Conservation (phyloP, 1,139 yeast genomes). For the Scheffersomyces parashehatae region DNA sequence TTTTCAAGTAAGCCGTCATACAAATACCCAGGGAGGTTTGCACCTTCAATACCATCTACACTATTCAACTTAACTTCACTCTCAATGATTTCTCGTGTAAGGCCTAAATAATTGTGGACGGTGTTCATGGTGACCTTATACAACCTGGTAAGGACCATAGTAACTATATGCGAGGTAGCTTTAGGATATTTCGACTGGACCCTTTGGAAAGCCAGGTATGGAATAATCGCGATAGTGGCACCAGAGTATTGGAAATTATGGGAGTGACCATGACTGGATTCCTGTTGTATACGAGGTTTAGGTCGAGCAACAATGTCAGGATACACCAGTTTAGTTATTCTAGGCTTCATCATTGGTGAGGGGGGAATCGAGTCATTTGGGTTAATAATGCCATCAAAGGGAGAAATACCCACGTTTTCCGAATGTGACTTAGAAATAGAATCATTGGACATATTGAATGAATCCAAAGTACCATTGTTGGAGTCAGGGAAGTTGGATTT, state of each 20-base stretch:
- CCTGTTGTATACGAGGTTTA: conserved; percentile 24
- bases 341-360: conserved; percentile 1
- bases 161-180: conserved; percentile 91
- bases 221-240: conserved; percentile 90
- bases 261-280: conserved; percentile 6
- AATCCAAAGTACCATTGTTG: conserved; percentile 35
- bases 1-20: conserved; percentile 57
- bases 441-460: conserved; percentile 17
- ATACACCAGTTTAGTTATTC: conserved; percentile 6
- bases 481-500: conserved; percentile 12
- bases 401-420: conserved; percentile 1
- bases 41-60: conserved; percentile 21
- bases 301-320: conserved; percentile 65
- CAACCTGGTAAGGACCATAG: conserved; percentile 82
- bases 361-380: conserved; percentile 6
- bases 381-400: conserved; percentile 9
- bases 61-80: conserved; percentile 72
- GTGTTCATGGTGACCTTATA: conserved; percentile 91
- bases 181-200: conserved; percentile 78
- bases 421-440: not conserved
- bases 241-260: conserved; percentile 23
- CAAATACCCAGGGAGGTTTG: conserved; percentile 60
- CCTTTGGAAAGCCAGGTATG: conserved; percentile 75
- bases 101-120: conserved; percentile 80
- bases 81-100: conserved; percentile 78